Percentiles rank a stretch among this genome's conserved stretches.
Conservation (phyloP, 2,329 filamentous ascomycete species). For the Aspergillus uvarum region DNA sequence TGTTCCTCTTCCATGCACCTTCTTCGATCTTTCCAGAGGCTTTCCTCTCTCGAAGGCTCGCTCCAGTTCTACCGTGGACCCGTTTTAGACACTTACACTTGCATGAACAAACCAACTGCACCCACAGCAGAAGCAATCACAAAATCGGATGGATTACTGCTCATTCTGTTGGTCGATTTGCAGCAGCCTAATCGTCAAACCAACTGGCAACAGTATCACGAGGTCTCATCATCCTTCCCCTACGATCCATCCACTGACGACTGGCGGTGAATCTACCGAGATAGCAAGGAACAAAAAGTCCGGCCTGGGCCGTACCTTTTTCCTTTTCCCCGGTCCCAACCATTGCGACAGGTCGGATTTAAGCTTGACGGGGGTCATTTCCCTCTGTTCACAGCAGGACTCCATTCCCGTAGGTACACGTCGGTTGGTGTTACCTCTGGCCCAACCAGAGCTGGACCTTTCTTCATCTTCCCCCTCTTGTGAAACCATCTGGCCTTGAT, state of each 20-base stretch:
- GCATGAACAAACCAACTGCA: not conserved
- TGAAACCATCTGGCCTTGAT: not conserved
- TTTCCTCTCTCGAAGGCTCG: not conserved
- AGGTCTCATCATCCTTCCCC: not conserved
- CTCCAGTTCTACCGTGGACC: not conserved
- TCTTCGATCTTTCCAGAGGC: not conserved
- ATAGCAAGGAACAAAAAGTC: not conserved
- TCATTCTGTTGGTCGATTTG: not conserved
- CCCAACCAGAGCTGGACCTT: not conserved
- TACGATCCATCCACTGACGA: not conserved
- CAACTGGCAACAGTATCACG: not conserved
- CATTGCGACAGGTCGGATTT: constrained; percentile 3
- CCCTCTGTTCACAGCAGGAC: not conserved
- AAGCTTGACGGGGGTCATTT: not conserved
- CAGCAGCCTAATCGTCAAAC: not conserved
- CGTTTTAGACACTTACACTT: too few species aligned
- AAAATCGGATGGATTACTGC: not conserved
- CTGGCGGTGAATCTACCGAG: too few species aligned
- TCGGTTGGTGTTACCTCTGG: not conserved
- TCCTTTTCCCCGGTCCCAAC: not conserved
- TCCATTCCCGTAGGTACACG: not conserved
- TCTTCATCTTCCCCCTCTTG: not conserved
- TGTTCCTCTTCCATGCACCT: not conserved
- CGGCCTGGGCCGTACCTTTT: not conserved
- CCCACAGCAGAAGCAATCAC: not conserved